Base-by-base conservation (phyloP, 441 rosid genomes). In the Gossypium davidsonii region DNA sequence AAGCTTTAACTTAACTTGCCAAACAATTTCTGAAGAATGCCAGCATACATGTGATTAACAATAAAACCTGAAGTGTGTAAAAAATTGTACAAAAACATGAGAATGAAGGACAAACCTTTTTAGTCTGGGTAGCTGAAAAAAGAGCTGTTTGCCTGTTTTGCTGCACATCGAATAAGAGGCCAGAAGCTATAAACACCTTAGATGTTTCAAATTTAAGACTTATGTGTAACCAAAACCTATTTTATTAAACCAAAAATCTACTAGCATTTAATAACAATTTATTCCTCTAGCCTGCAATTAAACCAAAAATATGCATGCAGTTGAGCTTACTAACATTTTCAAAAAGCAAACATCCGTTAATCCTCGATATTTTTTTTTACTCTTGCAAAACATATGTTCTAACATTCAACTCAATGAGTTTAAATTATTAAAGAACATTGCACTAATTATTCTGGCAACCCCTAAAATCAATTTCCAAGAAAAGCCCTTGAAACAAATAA, bases 81-180 rank as follows among this genome's bases (percentile, higher is more conserved):
- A 28, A 20, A 71, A 21, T 7, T 21, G 14, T 2, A 2, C 1
- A 59, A 8, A 63, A 52, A 52, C 1, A 34, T 12, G n/a, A 17
- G 52, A 12, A 15, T 6, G 66, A 59, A 68, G 48, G 20, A 79
- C 81, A 55, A 64, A 95, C 99, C 98, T 95, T 89, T 63, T 87
- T 84, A 12, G 98, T 93, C 79, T 93, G 98, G 25, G 98, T 95
- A 59, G 98, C 98, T 62, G 99, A 95, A 84, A 95, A 95, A 55
- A 95, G 79, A 48, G 99, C 97, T 2, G 99, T 93, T 88, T 93
- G 99, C 80, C 98, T 89, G 77, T 83, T 85, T 98, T 93, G 91
- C 91, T 88, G 86, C 89, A 85, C 74, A 78, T 71, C 42, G 63
- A 79, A 26, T 66, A 78, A 48, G 4, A 51, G 72, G 74, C 39